Conservation (phyloP, 1,284 basidiomycete genomes). For the Malassezia sympodialis region DNA sequence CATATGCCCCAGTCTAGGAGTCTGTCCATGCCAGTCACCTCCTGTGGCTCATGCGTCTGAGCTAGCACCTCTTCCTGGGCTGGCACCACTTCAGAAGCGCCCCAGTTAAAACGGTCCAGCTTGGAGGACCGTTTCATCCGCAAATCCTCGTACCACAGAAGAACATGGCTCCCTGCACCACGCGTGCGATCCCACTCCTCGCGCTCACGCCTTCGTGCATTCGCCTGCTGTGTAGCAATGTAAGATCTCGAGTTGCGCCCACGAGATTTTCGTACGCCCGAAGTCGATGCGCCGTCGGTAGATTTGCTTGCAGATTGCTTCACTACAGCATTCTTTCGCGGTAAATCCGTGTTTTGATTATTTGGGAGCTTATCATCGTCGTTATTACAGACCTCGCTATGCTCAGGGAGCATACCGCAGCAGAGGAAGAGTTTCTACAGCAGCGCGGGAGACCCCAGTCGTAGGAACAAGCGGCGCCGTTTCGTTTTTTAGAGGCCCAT, state of each 20-base stretch:
- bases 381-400: background rate
- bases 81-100: slow-evolving; percentile 10
- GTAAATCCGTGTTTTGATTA: background rate
- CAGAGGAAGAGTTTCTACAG: background rate
- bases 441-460: background rate
- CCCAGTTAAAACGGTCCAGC: background rate
- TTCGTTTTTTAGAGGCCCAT: background rate
- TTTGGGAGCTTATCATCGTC: background rate
- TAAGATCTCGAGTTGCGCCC: background rate
- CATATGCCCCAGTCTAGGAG: slow-evolving; percentile 41
- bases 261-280: background rate
- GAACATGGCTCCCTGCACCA: slow-evolving; percentile 38
- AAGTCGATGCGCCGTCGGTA: background rate
- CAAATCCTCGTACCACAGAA: slow-evolving; percentile 24
- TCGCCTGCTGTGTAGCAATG: slow-evolving; percentile 4
- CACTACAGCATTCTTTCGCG: background rate
- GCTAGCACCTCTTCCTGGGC: background rate
- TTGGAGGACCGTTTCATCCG: background rate
- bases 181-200: slow-evolving; percentile 40
- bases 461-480: background rate
- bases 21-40: slow-evolving; percentile 37
- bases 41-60: slow-evolving; percentile 15
- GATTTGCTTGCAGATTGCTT: background rate
- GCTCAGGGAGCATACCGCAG: background rate
- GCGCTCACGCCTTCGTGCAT: slow-evolving; percentile 10